Percentiles rank a stretch among this genome's conserved stretches.
These are phyloP conservation scores for Chlamydomonas asymmetrica DNA, from an alignment of 139 green algal species.

Conservation along the genomic window DNA sequence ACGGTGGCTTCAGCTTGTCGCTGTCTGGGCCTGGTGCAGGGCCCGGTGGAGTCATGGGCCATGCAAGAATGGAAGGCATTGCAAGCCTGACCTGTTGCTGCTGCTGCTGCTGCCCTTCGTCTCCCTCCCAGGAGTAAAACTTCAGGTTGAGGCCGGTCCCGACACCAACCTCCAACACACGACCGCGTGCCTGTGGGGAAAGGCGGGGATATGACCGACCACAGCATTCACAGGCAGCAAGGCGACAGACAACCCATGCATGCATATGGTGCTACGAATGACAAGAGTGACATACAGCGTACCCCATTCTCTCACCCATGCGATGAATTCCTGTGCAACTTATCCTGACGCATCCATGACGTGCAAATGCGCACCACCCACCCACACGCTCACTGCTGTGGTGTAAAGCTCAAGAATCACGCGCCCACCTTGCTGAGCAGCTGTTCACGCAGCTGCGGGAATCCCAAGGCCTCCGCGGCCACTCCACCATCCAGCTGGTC, in stretches of 20 bases:
- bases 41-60: too few species aligned
- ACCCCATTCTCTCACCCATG: not conserved
- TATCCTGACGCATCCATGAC: not conserved
- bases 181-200: constrained; percentile 33
- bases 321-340: not conserved
- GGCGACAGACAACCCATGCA: not conserved
- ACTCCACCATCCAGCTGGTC: constrained; percentile 65
- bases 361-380: not conserved
- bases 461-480: constrained; percentile 51
- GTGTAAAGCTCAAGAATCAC: not conserved
- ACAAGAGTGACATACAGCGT: not conserved
- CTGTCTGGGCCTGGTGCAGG: too few species aligned
- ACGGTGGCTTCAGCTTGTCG: too few species aligned
- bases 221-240: not conserved
- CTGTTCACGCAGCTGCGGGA: constrained; percentile 47
- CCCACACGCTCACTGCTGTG: not conserved
- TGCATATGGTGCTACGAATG: not conserved
- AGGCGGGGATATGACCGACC: too few species aligned
- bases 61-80: too few species aligned
- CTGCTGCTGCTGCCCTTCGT: not conserved
- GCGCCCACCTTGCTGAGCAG: constrained; percentile 42
- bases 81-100: not conserved
- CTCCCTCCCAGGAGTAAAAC: constrained; percentile 46
- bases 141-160: constrained; percentile 71
- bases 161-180: constrained; percentile 51